Base-by-base conservation (phyloP, 1,284 basidiomycete genomes). In the Athelia psychrophila region DNA sequence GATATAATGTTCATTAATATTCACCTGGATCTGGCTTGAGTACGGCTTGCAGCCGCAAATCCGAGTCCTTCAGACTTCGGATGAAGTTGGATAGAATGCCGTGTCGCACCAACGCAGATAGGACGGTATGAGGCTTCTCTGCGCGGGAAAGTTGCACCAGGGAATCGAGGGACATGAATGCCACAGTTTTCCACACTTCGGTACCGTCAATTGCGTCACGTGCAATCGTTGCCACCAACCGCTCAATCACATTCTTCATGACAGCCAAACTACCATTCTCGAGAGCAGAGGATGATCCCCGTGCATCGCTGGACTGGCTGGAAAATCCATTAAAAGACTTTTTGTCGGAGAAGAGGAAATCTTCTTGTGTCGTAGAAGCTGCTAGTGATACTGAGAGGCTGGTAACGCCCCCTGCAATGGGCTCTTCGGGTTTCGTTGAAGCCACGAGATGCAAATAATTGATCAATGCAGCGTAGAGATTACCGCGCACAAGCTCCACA, bases 111-210 rank as follows among this genome's bases (percentile, higher is more conserved):
- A 98, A 71, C 1, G 87, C 75, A 3, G 75, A 67, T 35, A 91
- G 66, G 4, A 89, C 71, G 5, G 73, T 59, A 50, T 84, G 77
- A 19, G 81, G 80, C 63, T 80, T 84, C 59, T 91, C 87, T 51
- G 73, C 65, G 13, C 79, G 80, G 23, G 83, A 87, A 1, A 91
- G 65, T 56, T 88, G 73, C 51, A 87, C 77, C 10, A 95, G 74
- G 12, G 88, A 81, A 65, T 95, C 91, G 48, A 96, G 75, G 4
- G 93, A 75, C 72, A 93, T 90, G 64, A 95, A 96, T 18, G 92
- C 89, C 24, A 95, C 86, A 18, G 95, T 96, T 72, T 95, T 93
- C 95, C 95, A 98, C 0, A 98, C 91, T 65, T 98, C 95, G 25
- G 89, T 85, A 10, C 94, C 95, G 60, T 98, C 95, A 53, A 95